Evolutionary conservation across 169 alveolate species (phyloP).

Genomic region (Plasmodium chabaudi): DNA sequence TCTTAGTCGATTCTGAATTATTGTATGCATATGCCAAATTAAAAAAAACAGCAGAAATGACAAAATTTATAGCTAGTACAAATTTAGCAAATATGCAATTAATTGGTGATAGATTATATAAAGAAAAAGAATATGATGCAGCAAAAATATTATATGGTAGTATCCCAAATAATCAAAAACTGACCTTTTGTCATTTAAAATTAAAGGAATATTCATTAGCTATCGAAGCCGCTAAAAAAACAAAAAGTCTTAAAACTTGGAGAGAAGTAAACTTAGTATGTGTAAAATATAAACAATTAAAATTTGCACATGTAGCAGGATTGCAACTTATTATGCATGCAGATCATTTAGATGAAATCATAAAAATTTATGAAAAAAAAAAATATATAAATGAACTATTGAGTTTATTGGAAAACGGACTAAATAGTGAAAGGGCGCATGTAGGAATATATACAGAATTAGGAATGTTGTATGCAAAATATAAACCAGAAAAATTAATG

Average conservation of each 20-base stretch:
- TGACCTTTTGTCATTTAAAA: constrained; percentile 96
- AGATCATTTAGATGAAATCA: constrained; percentile 96
- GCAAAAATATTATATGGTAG: constrained; percentile 96
- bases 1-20: constrained; percentile 70
- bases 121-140: constrained; percentile 89
- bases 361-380: constrained; percentile 80
- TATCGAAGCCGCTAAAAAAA: constrained; percentile 98
- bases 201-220: constrained; percentile 96
- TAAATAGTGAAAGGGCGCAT: constrained; percentile 88
- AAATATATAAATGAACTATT: constrained; percentile 82
- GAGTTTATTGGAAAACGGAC: constrained; percentile 77
- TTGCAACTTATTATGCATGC: constrained; percentile 97
- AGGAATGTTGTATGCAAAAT: constrained; percentile 98
- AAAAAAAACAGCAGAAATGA: constrained; percentile 71
- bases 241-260: constrained; percentile 96
- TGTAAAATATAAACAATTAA: constrained; percentile 87
- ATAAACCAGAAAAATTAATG: constrained; percentile 97
- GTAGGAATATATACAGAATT: constrained; percentile 97
- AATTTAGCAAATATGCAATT: constrained; percentile 79
- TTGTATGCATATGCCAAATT: constrained; percentile 75
- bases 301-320: constrained; percentile 96
- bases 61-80: constrained; percentile 60
- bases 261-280: constrained; percentile 96
- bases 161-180: constrained; percentile 96
- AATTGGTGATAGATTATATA: constrained; percentile 83